Evolutionary conservation across 495 filamentous ascomycete genomes (phyloP).

Genomic region (Astrocystis sublimbata): DNA sequence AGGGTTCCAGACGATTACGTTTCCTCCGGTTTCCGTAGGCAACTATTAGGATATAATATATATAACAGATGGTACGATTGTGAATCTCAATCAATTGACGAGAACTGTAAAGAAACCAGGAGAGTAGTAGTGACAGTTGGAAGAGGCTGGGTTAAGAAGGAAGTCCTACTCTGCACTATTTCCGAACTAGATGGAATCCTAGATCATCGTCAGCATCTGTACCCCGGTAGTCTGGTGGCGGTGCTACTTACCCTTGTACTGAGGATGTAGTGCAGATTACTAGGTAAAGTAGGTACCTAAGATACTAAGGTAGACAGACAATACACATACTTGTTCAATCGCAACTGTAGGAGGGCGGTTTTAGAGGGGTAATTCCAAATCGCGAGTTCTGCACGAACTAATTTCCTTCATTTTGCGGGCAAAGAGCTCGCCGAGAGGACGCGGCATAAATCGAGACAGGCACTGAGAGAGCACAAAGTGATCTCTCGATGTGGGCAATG

Average conservation of each 20-base stretch:
- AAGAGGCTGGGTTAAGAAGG: background rate
- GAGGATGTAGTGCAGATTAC: background rate
- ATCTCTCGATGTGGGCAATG: too few relatives aligned
- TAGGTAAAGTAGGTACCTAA: background rate
- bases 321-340: too few relatives aligned
- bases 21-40: background rate
- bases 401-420: background rate
- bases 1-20: background rate
- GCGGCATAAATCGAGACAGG: too few relatives aligned
- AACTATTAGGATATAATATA: background rate
- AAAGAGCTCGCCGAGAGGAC: too few relatives aligned
- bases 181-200: background rate
- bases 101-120: background rate
- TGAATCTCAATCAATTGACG: background rate
- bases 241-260: background rate
- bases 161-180: constrained; percentile 1
- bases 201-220: background rate
- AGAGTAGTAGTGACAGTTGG: background rate
- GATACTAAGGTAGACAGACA: too few relatives aligned
- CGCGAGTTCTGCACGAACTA: background rate
- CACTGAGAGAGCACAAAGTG: too few relatives aligned
- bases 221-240: background rate
- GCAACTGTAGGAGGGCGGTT: background rate
- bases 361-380: constrained; percentile 19
- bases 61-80: background rate